These are phyloP conservation scores for Botrytis galanthina DNA, from an alignment of 2,329 filamentous ascomycete species.

Conservation along the genomic window DNA sequence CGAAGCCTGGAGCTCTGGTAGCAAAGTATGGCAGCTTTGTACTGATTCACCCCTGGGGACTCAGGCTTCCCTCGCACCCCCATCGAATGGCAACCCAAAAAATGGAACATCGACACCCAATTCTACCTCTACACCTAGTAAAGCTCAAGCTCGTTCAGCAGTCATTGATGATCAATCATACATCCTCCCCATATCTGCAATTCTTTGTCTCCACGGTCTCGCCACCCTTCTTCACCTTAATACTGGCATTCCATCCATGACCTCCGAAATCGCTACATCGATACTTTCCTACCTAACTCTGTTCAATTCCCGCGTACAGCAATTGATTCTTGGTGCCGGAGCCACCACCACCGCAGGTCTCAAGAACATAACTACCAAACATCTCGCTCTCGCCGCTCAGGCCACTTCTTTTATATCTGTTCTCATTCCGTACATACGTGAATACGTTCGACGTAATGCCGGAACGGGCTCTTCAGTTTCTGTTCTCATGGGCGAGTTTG, in stretches of 20 bases:
- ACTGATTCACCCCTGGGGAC: constrained; percentile 30
- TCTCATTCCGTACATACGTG: constrained; percentile 83
- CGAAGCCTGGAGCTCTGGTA: constrained; percentile 61
- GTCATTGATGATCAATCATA: constrained; percentile 81
- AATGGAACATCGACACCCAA: constrained; percentile 42
- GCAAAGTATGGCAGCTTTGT: constrained; percentile 54
- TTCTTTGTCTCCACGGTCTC: constrained; percentile 77
- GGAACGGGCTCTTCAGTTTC: constrained; percentile 51
- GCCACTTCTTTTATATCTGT: constrained; percentile 84
- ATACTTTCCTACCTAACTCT: constrained; percentile 84
- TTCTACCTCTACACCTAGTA: constrained; percentile 40
- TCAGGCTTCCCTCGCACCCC: constrained; percentile 3
- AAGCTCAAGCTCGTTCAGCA: constrained; percentile 68
- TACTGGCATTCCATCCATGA: constrained; percentile 83
- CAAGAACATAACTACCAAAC: constrained; percentile 94
- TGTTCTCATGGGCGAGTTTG: constrained; percentile 49
- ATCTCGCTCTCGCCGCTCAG: constrained; percentile 88
- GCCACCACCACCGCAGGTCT: constrained; percentile 85
- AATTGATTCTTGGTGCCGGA: constrained; percentile 91
- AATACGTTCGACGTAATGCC: constrained; percentile 79
- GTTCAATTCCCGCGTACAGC: constrained; percentile 95
- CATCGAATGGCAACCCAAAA: constrained; percentile 20
- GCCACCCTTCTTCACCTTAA: constrained; percentile 81
- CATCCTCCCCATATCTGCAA: constrained; percentile 79
- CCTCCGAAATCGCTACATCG: constrained; percentile 73